Conservation (phyloP, 495 filamentous ascomycete species). For the Thermochaetoides thermophila region DNA sequence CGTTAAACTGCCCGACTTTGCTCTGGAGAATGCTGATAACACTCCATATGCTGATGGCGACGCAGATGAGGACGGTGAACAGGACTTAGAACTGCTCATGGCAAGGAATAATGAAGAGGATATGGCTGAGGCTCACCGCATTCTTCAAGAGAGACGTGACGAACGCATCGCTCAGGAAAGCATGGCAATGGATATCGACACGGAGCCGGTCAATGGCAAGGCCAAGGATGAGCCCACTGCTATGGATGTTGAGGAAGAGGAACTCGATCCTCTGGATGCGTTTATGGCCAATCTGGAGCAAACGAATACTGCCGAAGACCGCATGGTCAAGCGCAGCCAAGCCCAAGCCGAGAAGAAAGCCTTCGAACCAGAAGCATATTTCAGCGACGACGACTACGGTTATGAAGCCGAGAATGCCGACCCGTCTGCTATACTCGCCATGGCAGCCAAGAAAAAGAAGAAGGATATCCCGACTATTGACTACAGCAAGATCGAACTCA, state of each 20-base stretch:
- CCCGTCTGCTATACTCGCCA: slow-evolving; percentile 65
- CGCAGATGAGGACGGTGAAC: slow-evolving; percentile 43
- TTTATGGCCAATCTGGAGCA: slow-evolving; percentile 73
- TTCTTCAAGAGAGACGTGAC: slow-evolving; percentile 41
- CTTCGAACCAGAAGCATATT: slow-evolving; percentile 68
- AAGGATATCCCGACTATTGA: slow-evolving; percentile 82
- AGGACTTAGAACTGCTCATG: slow-evolving; percentile 63
- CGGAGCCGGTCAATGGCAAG: slow-evolving; percentile 10
- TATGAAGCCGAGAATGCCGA: slow-evolving; percentile 60
- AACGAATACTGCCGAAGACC: slow-evolving; percentile 8
- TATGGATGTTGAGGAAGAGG: slow-evolving; percentile 58
- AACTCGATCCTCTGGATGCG: slow-evolving; percentile 84
- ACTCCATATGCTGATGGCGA: slow-evolving; percentile 42
- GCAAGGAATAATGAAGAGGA: slow-evolving; percentile 65
- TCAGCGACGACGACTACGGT: slow-evolving; percentile 66
- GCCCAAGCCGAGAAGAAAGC: slow-evolving; percentile 31
- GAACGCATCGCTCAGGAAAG: slow-evolving; percentile 32
- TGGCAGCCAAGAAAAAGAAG: slow-evolving; percentile 88
- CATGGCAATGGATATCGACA: slow-evolving; percentile 39
- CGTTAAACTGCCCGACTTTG: slow-evolving; percentile 68
- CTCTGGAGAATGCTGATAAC: slow-evolving; percentile 46
- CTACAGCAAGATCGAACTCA: slow-evolving; percentile 71
- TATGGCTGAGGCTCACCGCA: slow-evolving; percentile 65
- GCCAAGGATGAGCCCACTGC: slow-evolving; percentile 12
- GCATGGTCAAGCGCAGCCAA: slow-evolving; percentile 16